Base-by-base conservation (phyloP, 225 moss, liverwort and hornwort species). In the Neckera pumila region DNA sequence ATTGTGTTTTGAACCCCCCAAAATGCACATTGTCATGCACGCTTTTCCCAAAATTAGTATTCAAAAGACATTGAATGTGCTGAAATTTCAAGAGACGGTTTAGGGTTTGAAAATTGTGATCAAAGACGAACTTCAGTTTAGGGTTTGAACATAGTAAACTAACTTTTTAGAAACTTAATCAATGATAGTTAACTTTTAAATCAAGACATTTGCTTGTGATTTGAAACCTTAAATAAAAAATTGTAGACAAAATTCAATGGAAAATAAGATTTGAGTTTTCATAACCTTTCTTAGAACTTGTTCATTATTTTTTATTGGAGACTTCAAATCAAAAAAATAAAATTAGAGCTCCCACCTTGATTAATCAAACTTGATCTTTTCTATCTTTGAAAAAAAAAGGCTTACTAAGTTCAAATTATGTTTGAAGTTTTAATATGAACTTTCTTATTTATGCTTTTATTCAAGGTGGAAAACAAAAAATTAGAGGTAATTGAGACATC, bases 391-490 rank as follows among this genome's bases (percentile, higher is more conserved):
- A 23, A 38, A 67, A 47, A 47, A 22, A 22, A 3, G 12, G 0
- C 14, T 38, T 13, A 69, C 8, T 69, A 14, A 38, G 13, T 2
- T 66, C n/a, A 21, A 66, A 66, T 66, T 7, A n/a, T n/a, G 3
- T 22, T 67, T 20, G 22, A 7, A n/a, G 12, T n/a, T n/a, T 20
- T 22, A 12, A n/a, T 38, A 38, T 38, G 7, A 69, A 69, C 0
- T 23, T 38, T 8, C 13, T 23, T 23, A 69, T 2, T 23, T 38
- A 38, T 0, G 1, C 2, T 38, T 66, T 67, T 11, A 67, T 22
- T 38, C 4, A 67, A 67, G 34, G 34, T 0, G 1, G 2, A 34
- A 65, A 34, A 34, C 0, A 0, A 4, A 18, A 5, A 65, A 18
- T 2, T 65, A 5, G 34, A 34, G 18, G 34, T 34, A 65, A 34